phyloP scores from a whole-genome alignment of 768 basidiomycete genomes.

The Suillus plorans region DNA sequence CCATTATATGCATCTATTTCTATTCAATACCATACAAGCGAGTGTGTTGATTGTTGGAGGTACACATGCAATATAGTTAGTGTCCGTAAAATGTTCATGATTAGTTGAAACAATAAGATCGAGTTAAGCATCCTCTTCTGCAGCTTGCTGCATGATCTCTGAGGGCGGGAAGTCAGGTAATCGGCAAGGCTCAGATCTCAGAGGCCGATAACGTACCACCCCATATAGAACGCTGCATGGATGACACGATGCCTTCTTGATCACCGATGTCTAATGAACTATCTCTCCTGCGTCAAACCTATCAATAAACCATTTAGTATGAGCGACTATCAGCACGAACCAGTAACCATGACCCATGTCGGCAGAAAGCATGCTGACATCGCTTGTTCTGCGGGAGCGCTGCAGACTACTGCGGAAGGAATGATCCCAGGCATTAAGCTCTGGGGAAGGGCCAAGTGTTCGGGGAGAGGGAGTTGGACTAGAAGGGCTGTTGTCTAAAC shows the following conservation, averaged over 20 bases:
- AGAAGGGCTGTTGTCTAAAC: slow-evolving; percentile 6
- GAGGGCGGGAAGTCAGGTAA: neutral
- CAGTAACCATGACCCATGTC: slow-evolving; percentile 48
- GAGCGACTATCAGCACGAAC: slow-evolving; percentile 36
- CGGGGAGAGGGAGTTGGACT: slow-evolving; percentile 11
- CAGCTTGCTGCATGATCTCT: slow-evolving; percentile 48
- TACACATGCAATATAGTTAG: slow-evolving; percentile 14
- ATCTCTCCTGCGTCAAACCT: slow-evolving; percentile 12
- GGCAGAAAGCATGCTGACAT: slow-evolving; percentile 57
- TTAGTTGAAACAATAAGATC: slow-evolving; percentile 8
- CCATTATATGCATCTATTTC: slow-evolving; percentile 11
- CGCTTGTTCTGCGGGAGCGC: slow-evolving; percentile 53
- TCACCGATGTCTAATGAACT: slow-evolving; percentile 14
- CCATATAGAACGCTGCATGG: slow-evolving; percentile 71
- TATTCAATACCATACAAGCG: slow-evolving; percentile 16
- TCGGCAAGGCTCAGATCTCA: neutral
- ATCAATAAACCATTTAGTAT: slow-evolving; percentile 1
- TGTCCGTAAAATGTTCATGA: slow-evolving; percentile 13
- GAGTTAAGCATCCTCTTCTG: slow-evolving; percentile 38
- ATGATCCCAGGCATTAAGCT: slow-evolving; percentile 36
- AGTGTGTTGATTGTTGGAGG: slow-evolving; percentile 15
- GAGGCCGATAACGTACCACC: slow-evolving; percentile 47
- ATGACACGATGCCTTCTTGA: slow-evolving; percentile 44
- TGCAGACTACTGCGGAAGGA: slow-evolving; percentile 48
- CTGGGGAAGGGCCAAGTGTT: slow-evolving; percentile 16